Percentiles rank a stretch among this genome's conserved stretches.
phyloP scores from a whole-genome alignment of 495 filamentous ascomycete species.

The Penicillium coprophilum region DNA sequence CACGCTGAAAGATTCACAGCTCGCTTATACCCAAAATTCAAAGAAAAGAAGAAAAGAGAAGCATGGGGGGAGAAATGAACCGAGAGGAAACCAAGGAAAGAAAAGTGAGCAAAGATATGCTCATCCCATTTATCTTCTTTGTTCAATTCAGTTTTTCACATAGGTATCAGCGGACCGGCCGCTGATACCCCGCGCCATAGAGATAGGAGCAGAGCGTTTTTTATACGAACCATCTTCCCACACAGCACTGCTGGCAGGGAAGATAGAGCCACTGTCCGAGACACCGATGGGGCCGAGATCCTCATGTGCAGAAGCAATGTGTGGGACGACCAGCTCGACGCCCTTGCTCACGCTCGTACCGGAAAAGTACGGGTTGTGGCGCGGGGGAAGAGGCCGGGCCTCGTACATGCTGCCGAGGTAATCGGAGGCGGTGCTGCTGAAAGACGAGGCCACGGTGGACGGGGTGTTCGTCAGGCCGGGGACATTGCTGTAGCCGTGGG shows the following conservation, averaged over 20 bases:
- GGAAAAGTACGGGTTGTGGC: conserved; percentile 42
- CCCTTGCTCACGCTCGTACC: conserved; percentile 37
- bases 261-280: conserved; percentile 32
- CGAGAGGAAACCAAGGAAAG: neutral
- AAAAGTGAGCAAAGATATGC: neutral
- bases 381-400: conserved; percentile 42
- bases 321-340: conserved; percentile 46
- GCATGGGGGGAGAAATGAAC: neutral
- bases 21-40: neutral
- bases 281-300: conserved; percentile 20
- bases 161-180: conserved; percentile 4
- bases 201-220: conserved; percentile 22
- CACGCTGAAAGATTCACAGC: conserved; percentile 5
- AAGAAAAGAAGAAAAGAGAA: neutral
- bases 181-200: conserved; percentile 10
- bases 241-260: conserved; percentile 35
- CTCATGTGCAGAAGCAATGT: conserved; percentile 22
- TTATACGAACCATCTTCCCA: conserved; percentile 27
- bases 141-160: conserved; percentile 6
- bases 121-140: neutral
- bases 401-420: conserved; percentile 35
- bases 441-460: conserved; percentile 46
- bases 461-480: conserved; percentile 45
- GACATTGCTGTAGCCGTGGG: conserved; percentile 13
- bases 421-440: conserved; percentile 43